A percentile compares a stretch with the other conserved stretches of the same genome.
Evolutionary conservation across 257 asterid species (phyloP).

Genomic region (Misopates orontium): DNA sequence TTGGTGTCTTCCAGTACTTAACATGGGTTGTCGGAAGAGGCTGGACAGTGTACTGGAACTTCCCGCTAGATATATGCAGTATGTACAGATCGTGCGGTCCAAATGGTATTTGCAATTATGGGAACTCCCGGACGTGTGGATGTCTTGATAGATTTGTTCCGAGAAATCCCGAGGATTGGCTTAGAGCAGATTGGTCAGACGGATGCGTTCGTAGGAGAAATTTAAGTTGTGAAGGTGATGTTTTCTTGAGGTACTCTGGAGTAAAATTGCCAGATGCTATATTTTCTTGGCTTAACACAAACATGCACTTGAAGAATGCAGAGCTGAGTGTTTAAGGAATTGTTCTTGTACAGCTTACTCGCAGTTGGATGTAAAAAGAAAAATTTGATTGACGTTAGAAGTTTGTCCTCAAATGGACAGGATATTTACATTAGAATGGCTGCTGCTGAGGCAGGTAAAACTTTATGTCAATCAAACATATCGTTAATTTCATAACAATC

Average conservation of each 20-base stretch:
- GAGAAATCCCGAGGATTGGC: too few species aligned
- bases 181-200: too few species aligned
- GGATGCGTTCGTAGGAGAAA: too few species aligned
- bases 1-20: slow-evolving; percentile 27
- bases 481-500: too few species aligned
- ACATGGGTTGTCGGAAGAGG: slow-evolving; percentile 29
- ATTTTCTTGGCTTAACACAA: slow-evolving; percentile 27
- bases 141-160: slow-evolving; percentile 28
- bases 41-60: slow-evolving; percentile 31
- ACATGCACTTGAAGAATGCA: slow-evolving; percentile 40
- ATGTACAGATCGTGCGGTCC: slow-evolving; percentile 43
- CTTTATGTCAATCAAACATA: too few species aligned
- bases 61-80: slow-evolving; percentile 40
- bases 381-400: slow-evolving; percentile 45
- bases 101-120: slow-evolving; percentile 34
- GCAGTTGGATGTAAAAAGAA: slow-evolving; percentile 28
- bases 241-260: slow-evolving; percentile 24
- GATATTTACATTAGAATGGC: slow-evolving; percentile 39
- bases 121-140: slow-evolving; percentile 29
- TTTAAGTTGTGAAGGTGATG: slow-evolving; percentile 35
- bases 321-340: slow-evolving; percentile 33
- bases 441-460: slow-evolving; percentile 34
- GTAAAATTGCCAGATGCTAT: slow-evolving; percentile 41
- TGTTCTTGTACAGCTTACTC: slow-evolving; percentile 49
- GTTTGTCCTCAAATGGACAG: slow-evolving; percentile 17